These are phyloP conservation scores for Lycium ferocissimum DNA, from an alignment of 257 asterid species.

Conservation along the genomic window DNA sequence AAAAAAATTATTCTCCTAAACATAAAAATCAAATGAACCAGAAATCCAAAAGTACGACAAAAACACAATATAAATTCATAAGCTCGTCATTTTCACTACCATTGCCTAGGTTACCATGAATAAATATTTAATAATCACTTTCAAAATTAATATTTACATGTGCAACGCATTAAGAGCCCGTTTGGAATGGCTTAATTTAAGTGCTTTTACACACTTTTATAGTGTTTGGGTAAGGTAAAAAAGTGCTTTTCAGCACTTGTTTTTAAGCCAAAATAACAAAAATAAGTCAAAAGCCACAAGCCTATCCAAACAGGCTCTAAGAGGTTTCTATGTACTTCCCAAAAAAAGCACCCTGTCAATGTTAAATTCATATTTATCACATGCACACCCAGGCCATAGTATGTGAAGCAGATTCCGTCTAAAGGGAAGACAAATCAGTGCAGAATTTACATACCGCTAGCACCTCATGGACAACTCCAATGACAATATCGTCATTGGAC, in stretches of 20 bases:
- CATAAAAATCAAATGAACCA: background rate
- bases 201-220: too few relatives aligned
- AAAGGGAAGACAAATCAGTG: background rate
- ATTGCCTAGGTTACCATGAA: background rate
- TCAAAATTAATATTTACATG: background rate
- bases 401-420: background rate
- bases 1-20: background rate
- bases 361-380: background rate
- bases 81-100: slow-evolving; percentile 2
- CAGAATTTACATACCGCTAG: slow-evolving; percentile 66
- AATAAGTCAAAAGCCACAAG: too few relatives aligned
- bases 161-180: background rate
- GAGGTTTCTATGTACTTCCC: background rate
- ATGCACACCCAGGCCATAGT: background rate
- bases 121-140: background rate
- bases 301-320: too few relatives aligned
- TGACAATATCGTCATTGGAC: slow-evolving; percentile 65
- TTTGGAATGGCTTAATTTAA: too few relatives aligned
- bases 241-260: too few relatives aligned
- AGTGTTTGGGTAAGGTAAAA: too few relatives aligned
- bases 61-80: slow-evolving; percentile 3
- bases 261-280: too few relatives aligned
- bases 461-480: slow-evolving; percentile 79
- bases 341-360: background rate
- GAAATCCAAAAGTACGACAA: background rate